These are phyloP conservation scores for Cupressus sempervirens DNA, from an alignment of 75 land plant species.

Conservation along the genomic window DNA sequence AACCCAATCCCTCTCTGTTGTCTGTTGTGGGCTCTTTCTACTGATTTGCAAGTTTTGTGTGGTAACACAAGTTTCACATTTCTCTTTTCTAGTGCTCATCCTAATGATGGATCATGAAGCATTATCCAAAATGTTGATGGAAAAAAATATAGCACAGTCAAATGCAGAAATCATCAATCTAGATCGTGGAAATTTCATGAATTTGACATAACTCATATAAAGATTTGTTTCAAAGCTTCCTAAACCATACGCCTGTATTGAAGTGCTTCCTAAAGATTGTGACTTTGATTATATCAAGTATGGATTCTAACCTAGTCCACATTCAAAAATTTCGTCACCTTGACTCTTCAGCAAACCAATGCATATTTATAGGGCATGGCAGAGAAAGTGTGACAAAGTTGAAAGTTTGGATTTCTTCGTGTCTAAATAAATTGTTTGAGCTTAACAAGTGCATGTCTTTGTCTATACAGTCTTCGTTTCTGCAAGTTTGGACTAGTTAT, in stretches of 20 bases:
- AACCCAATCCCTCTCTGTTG: conserved; percentile 1
- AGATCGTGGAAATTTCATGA: no score
- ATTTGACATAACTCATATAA: neutral
- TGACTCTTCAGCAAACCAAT: neutral
- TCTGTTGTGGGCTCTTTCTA: neutral
- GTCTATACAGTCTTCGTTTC: neutral
- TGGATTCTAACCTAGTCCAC: neutral
- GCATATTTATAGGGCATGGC: neutral
- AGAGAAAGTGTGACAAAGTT: neutral
- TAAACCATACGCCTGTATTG: neutral
- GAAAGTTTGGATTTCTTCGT: neutral
- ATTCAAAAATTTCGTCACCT: neutral
- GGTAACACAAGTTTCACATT: neutral
- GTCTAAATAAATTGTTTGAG: neutral
- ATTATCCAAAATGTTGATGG: no score
- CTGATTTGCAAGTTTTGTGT: neutral
- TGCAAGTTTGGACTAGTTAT: neutral
- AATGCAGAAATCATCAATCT: no score
- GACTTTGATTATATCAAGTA: neutral
- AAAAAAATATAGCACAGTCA: no score
- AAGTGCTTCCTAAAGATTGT: neutral
- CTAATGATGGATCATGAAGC: no score
- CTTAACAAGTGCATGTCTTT: neutral
- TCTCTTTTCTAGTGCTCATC: no score
- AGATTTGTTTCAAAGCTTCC: neutral